Evolutionary conservation across 352 stramenopile genomes (phyloP), one percentile per base, ranked within the genome.

Genomic region (Globisporangium paroecandrum): DNA sequence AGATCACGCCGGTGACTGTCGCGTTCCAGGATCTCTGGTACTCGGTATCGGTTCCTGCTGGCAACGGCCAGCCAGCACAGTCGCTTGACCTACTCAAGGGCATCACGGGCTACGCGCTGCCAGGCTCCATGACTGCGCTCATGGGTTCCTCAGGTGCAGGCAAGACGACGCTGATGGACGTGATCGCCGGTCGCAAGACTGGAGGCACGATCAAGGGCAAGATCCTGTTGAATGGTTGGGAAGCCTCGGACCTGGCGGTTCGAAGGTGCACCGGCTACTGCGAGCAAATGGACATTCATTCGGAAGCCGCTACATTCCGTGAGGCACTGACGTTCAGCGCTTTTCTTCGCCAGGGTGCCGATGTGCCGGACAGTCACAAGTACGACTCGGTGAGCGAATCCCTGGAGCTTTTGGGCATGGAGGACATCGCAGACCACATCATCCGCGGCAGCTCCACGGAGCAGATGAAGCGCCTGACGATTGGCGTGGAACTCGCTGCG

Each of bases 91-190:
- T 91, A 54, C 75, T 94, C 20, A 81, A 85, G 64, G 73, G 76
- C 3, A 82, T 94, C 62, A 83, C 75, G 8, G 86, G 83, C 13
- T 81, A 77, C 46, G 80, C 82, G 1, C 27, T 73, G 13, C 86
- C 84, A 22, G 86, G 87, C 0, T 77, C 71, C 0, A 86, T 93
- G 53, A 89, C 82, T 3, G 86, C 86, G 12, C 61, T 94, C 1
- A 93, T 93, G 81, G 86, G 87, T 10, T 87, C 80, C 0, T 85
- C 77, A 29, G 87, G 88, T 34, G 86, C 89, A 25, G 92, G 94
- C 22, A 98, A 99, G 70, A 98, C 94, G 18, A 99, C 96, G 6
- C 71, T 99, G 1, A 95, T 98, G 76, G 95, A 99, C 73, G 94
- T 98, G 8, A 95, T 99, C 62, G 91, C 94, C 3, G 78, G 96